Conservation (phyloP, 345 rosid genomes). For the Theobroma cacao region DNA sequence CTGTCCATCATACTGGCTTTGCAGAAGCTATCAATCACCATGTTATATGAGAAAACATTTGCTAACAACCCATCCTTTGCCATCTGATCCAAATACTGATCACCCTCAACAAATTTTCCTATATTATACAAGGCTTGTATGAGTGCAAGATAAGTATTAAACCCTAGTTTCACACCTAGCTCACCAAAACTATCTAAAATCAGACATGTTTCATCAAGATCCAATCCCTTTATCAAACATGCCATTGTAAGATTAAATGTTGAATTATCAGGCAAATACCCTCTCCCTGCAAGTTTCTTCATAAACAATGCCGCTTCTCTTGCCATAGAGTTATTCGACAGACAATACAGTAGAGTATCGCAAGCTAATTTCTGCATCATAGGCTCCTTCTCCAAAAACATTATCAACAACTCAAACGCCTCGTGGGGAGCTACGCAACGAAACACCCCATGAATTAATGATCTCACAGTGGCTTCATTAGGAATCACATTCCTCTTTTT, state of each 20-base stretch:
- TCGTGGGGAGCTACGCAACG: slow-evolving; percentile 39
- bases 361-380: slow-evolving; percentile 48
- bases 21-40: slow-evolving; percentile 78
- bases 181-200: slow-evolving; percentile 49
- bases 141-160: slow-evolving; percentile 50
- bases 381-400: slow-evolving; percentile 51
- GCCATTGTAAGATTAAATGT: slow-evolving; percentile 54
- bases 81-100: slow-evolving; percentile 51
- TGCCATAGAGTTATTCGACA: slow-evolving; percentile 64
- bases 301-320: slow-evolving; percentile 60
- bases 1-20: slow-evolving; percentile 48
- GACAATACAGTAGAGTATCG: slow-evolving; percentile 61
- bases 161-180: slow-evolving; percentile 63
- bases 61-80: slow-evolving; percentile 42
- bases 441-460: slow-evolving; percentile 81
- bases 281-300: slow-evolving; percentile 44
- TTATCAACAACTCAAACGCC: slow-evolving; percentile 53
- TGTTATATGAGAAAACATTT: slow-evolving; percentile 61
- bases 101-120: slow-evolving; percentile 47
- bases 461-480: slow-evolving; percentile 76
- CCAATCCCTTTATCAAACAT: slow-evolving; percentile 61
- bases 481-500: slow-evolving; percentile 50
- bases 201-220: slow-evolving; percentile 53
- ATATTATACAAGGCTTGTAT: slow-evolving; percentile 56
- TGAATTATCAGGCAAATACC: slow-evolving; percentile 55